A percentile compares a stretch with the other conserved stretches of the same genome.
These are phyloP conservation scores for Cryptococcus wingfieldii DNA, from an alignment of 1,284 basidiomycete species.

Conservation along the genomic window DNA sequence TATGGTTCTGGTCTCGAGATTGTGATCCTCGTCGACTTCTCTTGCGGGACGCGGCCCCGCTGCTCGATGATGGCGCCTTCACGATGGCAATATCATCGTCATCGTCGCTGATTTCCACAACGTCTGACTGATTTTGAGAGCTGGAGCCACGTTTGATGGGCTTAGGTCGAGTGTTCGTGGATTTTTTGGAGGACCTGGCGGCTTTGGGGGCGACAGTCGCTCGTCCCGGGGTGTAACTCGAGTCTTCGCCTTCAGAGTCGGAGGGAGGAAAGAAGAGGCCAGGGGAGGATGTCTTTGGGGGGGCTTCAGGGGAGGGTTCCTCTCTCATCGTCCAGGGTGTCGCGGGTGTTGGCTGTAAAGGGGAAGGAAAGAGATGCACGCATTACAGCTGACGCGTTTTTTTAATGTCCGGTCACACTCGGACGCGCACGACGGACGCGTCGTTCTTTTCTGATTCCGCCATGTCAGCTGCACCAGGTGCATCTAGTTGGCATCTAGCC, in stretches of 20 bases:
- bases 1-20: slow-evolving; percentile 9
- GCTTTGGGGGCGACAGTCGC: neutral
- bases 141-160: neutral
- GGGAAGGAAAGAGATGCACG: neutral
- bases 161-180: neutral
- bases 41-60: slow-evolving; percentile 17
- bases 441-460: neutral
- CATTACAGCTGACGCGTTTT: neutral
- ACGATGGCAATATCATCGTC: slow-evolving; percentile 14
- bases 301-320: neutral
- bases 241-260: slow-evolving; percentile 31
- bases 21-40: slow-evolving; percentile 16
- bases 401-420: neutral
- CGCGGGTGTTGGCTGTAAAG: neutral
- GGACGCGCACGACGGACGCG: neutral
- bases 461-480: neutral
- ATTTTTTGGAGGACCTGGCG: neutral
- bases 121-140: slow-evolving; percentile 1
- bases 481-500: neutral
- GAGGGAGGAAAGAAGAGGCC: slow-evolving; percentile 39
- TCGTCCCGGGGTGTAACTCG: neutral
- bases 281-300: slow-evolving; percentile 18
- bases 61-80: slow-evolving; percentile 2
- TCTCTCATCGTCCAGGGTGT: neutral
- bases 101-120: slow-evolving; percentile 13